Evolutionary conservation across 108 stramenopile species (phyloP), one percentile per base, ranked within the genome.

Genomic region (Pseudonitzschia multiseries): DNA sequence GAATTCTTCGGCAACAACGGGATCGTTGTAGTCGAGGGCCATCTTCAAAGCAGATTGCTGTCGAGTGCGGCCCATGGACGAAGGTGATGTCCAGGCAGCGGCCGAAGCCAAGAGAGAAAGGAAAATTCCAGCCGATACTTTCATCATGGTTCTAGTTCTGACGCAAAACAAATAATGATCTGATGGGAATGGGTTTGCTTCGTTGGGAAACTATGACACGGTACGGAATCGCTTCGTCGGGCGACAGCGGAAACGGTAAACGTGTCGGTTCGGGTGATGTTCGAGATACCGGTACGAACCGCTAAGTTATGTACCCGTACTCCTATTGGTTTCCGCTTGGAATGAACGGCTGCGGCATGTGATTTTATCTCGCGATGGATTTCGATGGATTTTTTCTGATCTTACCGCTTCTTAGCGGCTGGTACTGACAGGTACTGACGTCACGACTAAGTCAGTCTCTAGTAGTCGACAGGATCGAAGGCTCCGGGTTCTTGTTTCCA

Each of bases 1-100:
- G 69, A 89, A 94, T 73, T 94, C 93, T 77, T 87, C 89, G 46
- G 85, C 89, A 20, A 94, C 93, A 50, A 84, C 83, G 20, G 93
- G 93, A 77, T 94, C 90, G 76, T 90, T 94, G 88, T 92, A 92
- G 57, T 94, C 90, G 48, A 94, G 75, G 59, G 90, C 90, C 92
- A 93, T 93, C 26, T 22, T 28, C 26, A 88, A 68, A 40, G 33
- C n/a, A 20, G 61, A 62, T 40, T 62, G 61, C 22, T 40, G 61
- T 33, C 61, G 61, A 27, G 28, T 29, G 12, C 59, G 59, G 29
- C 33, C 29, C 32, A 29, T 13, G 32, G 29, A 62, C 0, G 77
- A 29, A 22, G 32, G 33, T 1, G 73, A 32, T 15, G 36, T 36
- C 27, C 54, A 53, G 44, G 74, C 60, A 33, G 64, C 33, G 15